phyloP scores from a whole-genome alignment of 192 early-diverging fungal species.

The Rhizoclosmatium globosum region DNA sequence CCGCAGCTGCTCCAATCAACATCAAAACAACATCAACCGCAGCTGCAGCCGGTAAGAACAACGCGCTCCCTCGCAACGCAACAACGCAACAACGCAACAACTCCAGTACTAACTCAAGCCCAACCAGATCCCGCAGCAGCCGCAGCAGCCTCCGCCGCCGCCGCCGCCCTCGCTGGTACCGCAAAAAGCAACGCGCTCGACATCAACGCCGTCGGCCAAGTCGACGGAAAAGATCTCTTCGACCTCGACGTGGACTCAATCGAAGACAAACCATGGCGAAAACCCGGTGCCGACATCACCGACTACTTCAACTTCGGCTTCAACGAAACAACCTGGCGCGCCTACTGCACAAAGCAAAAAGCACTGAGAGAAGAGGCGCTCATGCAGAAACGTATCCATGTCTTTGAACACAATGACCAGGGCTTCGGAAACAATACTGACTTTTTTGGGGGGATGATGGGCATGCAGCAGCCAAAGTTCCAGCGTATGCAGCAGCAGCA shows the following conservation, averaged over 20 bases:
- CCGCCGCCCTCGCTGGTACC: conserved; percentile 35
- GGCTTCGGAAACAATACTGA: conserved; percentile 21
- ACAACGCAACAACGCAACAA: not conserved
- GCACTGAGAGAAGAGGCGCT: conserved; percentile 76
- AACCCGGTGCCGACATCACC: conserved; percentile 88
- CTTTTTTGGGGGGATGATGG: conserved; percentile 29
- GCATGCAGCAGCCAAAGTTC: conserved; percentile 36
- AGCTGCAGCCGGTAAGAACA: not conserved
- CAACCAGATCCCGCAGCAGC: not conserved
- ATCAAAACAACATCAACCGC: not conserved
- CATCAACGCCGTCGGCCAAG: conserved; percentile 76
- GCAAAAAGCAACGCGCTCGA: conserved; percentile 53
- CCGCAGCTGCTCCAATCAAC: conserved; percentile 9
- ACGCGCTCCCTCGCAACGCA: not conserved
- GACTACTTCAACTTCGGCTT: conserved; percentile 99
- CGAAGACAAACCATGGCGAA: conserved; percentile 98
- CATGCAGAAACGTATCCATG: conserved; percentile 62
- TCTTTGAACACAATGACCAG: conserved; percentile 24
- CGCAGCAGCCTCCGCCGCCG: not conserved
- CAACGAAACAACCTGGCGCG: conserved; percentile 93
- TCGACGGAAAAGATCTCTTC: conserved; percentile 83
- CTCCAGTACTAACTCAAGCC: not conserved
- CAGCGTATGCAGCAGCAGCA: conserved; percentile 35
- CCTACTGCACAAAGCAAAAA: conserved; percentile 94
- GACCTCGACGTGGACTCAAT: conserved; percentile 91